Evolutionary conservation across 2,329 filamentous ascomycete species (phyloP).

Genomic region (Aspergillus latus): DNA sequence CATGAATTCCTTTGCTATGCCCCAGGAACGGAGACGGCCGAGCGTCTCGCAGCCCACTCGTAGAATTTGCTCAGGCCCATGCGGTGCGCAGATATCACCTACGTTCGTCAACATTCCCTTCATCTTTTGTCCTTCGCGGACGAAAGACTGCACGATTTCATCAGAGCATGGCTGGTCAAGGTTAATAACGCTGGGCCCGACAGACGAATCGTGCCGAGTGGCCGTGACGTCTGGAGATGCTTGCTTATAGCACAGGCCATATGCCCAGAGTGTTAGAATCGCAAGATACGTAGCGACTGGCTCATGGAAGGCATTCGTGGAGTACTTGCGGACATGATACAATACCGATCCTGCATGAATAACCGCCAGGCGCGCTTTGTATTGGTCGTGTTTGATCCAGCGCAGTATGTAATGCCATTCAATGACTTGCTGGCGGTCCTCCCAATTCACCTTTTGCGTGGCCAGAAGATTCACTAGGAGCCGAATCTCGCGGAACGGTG

Average conservation of each 20-base stretch:
- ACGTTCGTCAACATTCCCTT: constrained; percentile 53
- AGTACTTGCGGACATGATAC: constrained; percentile 55
- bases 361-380: constrained; percentile 57
- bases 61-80: constrained; percentile 41
- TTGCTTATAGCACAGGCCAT: constrained; percentile 36
- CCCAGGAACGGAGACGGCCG: constrained; percentile 36
- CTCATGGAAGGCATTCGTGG: constrained; percentile 50
- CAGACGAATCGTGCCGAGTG: constrained; percentile 17
- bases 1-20: constrained; percentile 35
- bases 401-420: constrained; percentile 47
- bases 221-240: constrained; percentile 33
- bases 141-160: constrained; percentile 58
- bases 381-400: constrained; percentile 54
- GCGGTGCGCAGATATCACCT: constrained; percentile 48
- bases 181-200: constrained; percentile 49
- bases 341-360: constrained; percentile 55
- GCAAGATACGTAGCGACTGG: constrained; percentile 48
- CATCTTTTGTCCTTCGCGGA: constrained; percentile 52
- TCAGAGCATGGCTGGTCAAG: constrained; percentile 59
- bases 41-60: constrained; percentile 42
- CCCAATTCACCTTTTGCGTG: constrained; percentile 32
- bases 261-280: constrained; percentile 51
- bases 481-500: constrained; percentile 50
- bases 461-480: constrained; percentile 42
- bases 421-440: constrained; percentile 28